A percentile compares a stretch with the other conserved stretches of the same genome.
Evolutionary conservation across 2,329 filamentous ascomycete genomes (phyloP).

Genomic region (Alternaria novae-zelandiae): DNA sequence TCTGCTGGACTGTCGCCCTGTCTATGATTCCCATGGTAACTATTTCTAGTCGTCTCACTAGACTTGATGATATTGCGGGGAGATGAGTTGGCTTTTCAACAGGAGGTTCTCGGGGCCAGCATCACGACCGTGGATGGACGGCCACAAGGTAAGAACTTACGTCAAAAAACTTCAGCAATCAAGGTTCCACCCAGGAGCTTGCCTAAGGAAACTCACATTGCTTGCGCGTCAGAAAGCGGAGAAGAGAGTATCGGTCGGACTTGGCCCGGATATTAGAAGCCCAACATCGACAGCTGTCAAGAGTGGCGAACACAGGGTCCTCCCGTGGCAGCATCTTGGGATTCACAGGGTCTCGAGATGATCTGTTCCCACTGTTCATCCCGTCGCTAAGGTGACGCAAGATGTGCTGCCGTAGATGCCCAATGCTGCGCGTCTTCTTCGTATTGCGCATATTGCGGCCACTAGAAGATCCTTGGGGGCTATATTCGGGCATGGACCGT

Average conservation of each 20-base stretch:
- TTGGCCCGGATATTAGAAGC: neutral
- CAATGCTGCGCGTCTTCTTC: slow-evolving; percentile 7
- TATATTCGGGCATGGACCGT: slow-evolving; percentile 3
- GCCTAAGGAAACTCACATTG: neutral
- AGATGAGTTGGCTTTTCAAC: slow-evolving; percentile 1
- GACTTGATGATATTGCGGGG: neutral
- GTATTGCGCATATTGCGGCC: slow-evolving; percentile 1
- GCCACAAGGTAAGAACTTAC: neutral
- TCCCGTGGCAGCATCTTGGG: neutral
- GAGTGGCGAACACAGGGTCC: neutral
- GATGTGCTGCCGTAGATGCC: slow-evolving; percentile 7
- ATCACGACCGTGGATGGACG: neutral
- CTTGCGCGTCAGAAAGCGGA: neutral
- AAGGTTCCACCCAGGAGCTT: neutral
- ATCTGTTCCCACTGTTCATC: slow-evolving; percentile 2
- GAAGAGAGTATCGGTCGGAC: neutral
- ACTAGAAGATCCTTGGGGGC: slow-evolving; percentile 2
- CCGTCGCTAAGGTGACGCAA: slow-evolving; percentile 4
- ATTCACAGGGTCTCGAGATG: slow-evolving; percentile 10
- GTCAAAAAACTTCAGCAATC: neutral
- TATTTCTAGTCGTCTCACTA: neutral
- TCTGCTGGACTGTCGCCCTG: neutral
- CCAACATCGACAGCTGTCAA: slow-evolving; percentile 1
- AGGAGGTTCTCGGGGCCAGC: neutral
- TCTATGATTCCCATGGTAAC: slow-evolving; percentile 1